Evolutionary conservation across 352 stramenopile genomes (phyloP).

Genomic region (Phytophthora crassamura): DNA sequence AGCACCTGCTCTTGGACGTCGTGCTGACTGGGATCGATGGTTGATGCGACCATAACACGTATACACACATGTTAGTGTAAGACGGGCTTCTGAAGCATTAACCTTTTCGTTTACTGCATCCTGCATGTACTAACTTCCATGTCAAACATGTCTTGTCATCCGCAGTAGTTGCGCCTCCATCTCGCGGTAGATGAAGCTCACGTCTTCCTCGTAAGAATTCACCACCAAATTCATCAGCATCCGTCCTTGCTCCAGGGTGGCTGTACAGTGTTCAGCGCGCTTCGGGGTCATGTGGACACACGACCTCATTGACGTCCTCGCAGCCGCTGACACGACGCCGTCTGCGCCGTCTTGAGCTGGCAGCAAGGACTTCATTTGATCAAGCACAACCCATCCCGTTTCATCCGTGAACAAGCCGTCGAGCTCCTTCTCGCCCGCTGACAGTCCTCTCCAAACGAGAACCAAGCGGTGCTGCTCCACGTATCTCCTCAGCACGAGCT

Average conservation of each 20-base stretch:
- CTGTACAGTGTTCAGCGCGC: conserved; percentile 8
- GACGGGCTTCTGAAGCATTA: neutral
- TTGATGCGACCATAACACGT: no score
- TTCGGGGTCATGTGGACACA: conserved; percentile 39
- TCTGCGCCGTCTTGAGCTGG: neutral
- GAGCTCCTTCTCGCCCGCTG: conserved; percentile 41
- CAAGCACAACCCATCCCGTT: conserved; percentile 42
- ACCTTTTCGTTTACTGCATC: no score
- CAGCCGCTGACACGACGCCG: neutral
- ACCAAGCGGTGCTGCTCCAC: conserved; percentile 38
- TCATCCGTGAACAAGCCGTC: conserved; percentile 36
- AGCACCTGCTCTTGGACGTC: neutral
- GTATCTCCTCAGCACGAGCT: conserved; percentile 48
- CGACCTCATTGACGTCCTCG: conserved; percentile 34
- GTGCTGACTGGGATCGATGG: neutral
- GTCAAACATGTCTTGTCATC: conserved; percentile 21
- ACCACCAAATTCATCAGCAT: conserved; percentile 37
- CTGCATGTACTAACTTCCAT: neutral
- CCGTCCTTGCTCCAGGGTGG: conserved; percentile 2
- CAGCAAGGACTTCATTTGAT: conserved; percentile 24
- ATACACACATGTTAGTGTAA: no score
- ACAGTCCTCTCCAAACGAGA: conserved; percentile 41
- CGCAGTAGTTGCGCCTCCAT: conserved; percentile 45
- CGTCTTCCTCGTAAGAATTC: conserved; percentile 46
- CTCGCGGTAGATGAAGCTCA: conserved; percentile 46